Conservation (phyloP, 495 filamentous ascomycete genomes). For the Glutinoglossum americanum region DNA sequence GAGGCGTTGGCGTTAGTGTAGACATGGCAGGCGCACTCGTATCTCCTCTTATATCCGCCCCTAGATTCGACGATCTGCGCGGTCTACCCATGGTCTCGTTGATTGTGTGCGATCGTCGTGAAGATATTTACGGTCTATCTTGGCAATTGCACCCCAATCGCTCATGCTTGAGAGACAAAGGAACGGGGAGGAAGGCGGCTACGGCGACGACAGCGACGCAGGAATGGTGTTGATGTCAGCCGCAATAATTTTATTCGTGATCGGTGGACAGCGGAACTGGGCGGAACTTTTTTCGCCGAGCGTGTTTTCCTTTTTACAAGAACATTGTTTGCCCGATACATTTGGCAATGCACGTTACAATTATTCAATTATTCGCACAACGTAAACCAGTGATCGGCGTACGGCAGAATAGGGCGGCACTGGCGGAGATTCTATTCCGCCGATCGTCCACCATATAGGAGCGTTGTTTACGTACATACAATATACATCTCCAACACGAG, state of each 20-base stretch:
- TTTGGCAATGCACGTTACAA: too few relatives aligned
- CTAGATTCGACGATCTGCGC: conserved; percentile 4
- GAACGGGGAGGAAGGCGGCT: not conserved
- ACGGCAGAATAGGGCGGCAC: not conserved
- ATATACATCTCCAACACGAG: too few relatives aligned
- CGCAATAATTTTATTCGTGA: too few relatives aligned
- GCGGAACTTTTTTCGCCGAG: too few relatives aligned
- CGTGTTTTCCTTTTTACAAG: too few relatives aligned
- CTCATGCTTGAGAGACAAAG: not conserved
- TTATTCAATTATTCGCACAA: too few relatives aligned
- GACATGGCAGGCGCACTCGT: conserved; percentile 4
- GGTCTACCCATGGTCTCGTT: not conserved
- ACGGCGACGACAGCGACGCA: too few relatives aligned
- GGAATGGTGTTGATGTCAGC: too few relatives aligned
- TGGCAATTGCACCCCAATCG: not conserved
- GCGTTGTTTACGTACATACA: too few relatives aligned
- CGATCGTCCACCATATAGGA: not conserved
- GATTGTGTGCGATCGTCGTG: not conserved
- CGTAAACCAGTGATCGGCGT: not conserved
- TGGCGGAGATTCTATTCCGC: not conserved
- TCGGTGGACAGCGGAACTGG: not conserved
- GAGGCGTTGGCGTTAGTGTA: not conserved
- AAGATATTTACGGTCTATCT: not conserved
- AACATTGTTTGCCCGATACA: too few relatives aligned
- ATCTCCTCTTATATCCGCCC: conserved; percentile 3